Percentiles rank a stretch among this genome's conserved stretches.
Conservation (phyloP, 176 grass and related monocot species). For the Thalia dealbata region DNA sequence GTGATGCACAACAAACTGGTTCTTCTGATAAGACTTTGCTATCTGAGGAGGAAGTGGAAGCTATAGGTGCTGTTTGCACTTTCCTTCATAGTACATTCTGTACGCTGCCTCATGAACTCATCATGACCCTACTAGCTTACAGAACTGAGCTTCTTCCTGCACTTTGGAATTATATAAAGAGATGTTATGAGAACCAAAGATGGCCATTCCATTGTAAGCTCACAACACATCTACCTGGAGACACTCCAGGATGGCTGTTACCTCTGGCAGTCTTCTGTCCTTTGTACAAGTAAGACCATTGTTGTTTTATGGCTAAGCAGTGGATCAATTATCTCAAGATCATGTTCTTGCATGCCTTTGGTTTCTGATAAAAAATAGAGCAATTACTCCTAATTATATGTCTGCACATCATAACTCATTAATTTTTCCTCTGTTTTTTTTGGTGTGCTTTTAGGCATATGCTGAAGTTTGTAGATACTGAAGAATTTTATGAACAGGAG, state of each 20-base stretch:
- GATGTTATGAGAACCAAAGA: conserved; percentile 65
- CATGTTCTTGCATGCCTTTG: not conserved
- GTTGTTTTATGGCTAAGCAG: not conserved
- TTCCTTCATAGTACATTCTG: conserved; percentile 83
- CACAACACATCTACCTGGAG: conserved; percentile 35
- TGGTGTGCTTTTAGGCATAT: conserved; percentile 54
- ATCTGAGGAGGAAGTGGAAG: conserved; percentile 64
- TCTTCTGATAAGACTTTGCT: conserved; percentile 39
- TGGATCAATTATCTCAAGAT: not conserved
- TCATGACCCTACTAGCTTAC: conserved; percentile 78
- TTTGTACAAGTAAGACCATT: conserved; percentile 75
- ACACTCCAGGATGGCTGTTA: conserved; percentile 70
- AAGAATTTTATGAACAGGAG: conserved; percentile 92
- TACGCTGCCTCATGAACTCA: conserved; percentile 56
- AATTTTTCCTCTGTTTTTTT: conserved; percentile 5
- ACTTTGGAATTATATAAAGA: conserved; percentile 84
- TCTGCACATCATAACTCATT: conserved; percentile 12
- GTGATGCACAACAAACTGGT: conserved; percentile 35
- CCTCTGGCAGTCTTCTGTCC: conserved; percentile 93
- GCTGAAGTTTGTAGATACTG: conserved; percentile 89
- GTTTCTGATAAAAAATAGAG: not conserved
- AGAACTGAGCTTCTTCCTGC: conserved; percentile 90
- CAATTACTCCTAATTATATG: not conserved
- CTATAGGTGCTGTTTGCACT: conserved; percentile 84
- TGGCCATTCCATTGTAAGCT: conserved; percentile 73